phyloP scores from a whole-genome alignment of 2,329 filamentous ascomycete genomes.

The Rutstroemia sp. region DNA sequence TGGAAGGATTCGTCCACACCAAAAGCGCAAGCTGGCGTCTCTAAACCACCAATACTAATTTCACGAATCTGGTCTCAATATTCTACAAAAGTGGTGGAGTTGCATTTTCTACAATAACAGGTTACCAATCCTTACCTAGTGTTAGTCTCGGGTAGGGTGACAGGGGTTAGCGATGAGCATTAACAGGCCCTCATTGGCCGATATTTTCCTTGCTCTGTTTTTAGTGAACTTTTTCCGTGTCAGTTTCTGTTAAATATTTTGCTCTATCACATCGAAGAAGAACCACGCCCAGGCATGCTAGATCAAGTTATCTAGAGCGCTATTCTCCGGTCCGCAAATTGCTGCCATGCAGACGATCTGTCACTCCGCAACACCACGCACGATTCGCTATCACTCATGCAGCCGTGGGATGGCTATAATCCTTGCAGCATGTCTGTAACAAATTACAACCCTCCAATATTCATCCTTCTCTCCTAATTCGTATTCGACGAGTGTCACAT shows the following conservation, averaged over 20 bases:
- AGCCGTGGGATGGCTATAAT: background rate
- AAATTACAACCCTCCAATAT: constrained; percentile 1
- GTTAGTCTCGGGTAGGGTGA: background rate
- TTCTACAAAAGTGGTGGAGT: background rate
- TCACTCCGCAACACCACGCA: constrained; percentile 1
- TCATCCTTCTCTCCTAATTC: constrained; percentile 1
- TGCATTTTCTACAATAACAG: constrained; percentile 5
- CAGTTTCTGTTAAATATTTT: background rate
- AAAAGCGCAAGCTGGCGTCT: background rate
- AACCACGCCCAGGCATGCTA: background rate
- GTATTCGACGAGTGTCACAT: constrained; percentile 6
- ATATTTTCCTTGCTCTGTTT: background rate
- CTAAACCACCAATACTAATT: background rate
- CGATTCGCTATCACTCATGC: constrained; percentile 10
- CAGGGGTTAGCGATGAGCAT: constrained; percentile 4
- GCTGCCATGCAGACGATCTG: constrained; percentile 4
- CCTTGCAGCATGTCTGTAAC: constrained; percentile 5
- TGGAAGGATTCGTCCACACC: constrained; percentile 7
- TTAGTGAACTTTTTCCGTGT: background rate
- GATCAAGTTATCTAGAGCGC: constrained; percentile 1
- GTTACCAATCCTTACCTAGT: background rate
- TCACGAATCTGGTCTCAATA: background rate
- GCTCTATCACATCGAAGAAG: background rate
- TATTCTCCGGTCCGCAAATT: background rate
- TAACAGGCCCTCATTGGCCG: background rate